Evolutionary conservation across 2,329 filamentous ascomycete species (phyloP).

Genomic region (Stemphylium lycopersici): DNA sequence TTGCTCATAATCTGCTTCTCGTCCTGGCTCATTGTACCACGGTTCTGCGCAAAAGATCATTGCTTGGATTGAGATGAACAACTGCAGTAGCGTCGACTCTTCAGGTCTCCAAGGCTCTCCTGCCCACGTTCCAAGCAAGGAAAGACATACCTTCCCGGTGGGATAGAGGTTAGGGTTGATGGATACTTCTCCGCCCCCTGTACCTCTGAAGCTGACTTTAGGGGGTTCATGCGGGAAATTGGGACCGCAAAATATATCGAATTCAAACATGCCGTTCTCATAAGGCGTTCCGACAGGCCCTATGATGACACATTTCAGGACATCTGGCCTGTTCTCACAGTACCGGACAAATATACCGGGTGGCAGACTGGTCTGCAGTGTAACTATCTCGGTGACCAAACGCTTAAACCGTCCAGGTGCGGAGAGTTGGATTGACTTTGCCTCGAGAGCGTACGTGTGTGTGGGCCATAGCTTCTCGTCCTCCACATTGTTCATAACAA

Average conservation of each 20-base stretch:
- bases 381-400: conserved; percentile 51
- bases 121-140: conserved; percentile 47
- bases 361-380: conserved; percentile 55
- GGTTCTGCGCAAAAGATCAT: conserved; percentile 64
- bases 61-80: conserved; percentile 63
- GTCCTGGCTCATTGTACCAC: conserved; percentile 61
- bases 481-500: conserved; percentile 37
- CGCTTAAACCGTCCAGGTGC: conserved; percentile 55
- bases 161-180: conserved; percentile 62
- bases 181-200: conserved; percentile 47
- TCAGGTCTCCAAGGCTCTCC: conserved; percentile 55
- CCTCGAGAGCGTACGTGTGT: conserved; percentile 27
- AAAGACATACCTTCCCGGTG: conserved; percentile 51
- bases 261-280: conserved; percentile 62
- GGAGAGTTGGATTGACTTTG: conserved; percentile 14
- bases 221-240: conserved; percentile 55
- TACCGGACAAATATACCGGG: conserved; percentile 60
- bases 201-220: conserved; percentile 53
- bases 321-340: conserved; percentile 53
- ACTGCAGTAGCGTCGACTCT: conserved; percentile 58
- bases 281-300: conserved; percentile 60
- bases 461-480: conserved; percentile 48
- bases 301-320: conserved; percentile 59
- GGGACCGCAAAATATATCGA: conserved; percentile 56
- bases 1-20: conserved; percentile 20